Percentiles rank a stretch among this genome's conserved stretches.
Evolutionary conservation across 768 basidiomycete genomes (phyloP).

Genomic region (Leccinum fibrillosum): DNA sequence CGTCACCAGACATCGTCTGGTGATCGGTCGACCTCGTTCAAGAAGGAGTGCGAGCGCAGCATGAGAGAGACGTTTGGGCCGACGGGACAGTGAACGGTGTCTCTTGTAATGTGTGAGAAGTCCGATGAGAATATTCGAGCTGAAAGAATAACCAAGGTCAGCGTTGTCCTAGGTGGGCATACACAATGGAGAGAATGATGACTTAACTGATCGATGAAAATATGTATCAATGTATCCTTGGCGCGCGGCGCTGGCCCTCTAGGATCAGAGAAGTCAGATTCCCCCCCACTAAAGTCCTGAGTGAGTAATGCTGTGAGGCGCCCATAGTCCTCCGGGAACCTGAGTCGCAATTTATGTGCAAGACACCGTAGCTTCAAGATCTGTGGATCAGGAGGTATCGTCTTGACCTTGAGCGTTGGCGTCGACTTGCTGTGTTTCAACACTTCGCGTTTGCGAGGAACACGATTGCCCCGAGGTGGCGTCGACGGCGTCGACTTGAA

Average conservation of each 20-base stretch:
- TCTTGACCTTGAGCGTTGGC: conserved; percentile 39
- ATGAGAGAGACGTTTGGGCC: conserved; percentile 64
- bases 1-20: conserved; percentile 71
- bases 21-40: conserved; percentile 76
- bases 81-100: conserved; percentile 37
- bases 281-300: conserved; percentile 34
- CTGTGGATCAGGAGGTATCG: conserved; percentile 44
- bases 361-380: conserved; percentile 51
- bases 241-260: conserved; percentile 32
- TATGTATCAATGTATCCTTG: conserved; percentile 35
- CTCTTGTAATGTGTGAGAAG: conserved; percentile 68
- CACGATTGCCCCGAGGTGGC: conserved; percentile 25
- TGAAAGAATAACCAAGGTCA: conserved; percentile 29
- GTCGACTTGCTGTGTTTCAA: conserved; percentile 47
- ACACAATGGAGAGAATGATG: background rate
- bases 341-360: conserved; percentile 51
- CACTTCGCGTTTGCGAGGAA: conserved; percentile 18
- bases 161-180: background rate
- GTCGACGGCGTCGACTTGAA: conserved; percentile 31
- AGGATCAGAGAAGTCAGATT: conserved; percentile 35
- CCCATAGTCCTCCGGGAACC: conserved; percentile 52
- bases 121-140: conserved; percentile 87
- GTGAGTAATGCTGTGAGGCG: conserved; percentile 30
- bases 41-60: conserved; percentile 73
- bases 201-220: conserved; percentile 46